phyloP scores from a whole-genome alignment of 2,329 filamentous ascomycete genomes.

The Aspergillus cejpii region DNA sequence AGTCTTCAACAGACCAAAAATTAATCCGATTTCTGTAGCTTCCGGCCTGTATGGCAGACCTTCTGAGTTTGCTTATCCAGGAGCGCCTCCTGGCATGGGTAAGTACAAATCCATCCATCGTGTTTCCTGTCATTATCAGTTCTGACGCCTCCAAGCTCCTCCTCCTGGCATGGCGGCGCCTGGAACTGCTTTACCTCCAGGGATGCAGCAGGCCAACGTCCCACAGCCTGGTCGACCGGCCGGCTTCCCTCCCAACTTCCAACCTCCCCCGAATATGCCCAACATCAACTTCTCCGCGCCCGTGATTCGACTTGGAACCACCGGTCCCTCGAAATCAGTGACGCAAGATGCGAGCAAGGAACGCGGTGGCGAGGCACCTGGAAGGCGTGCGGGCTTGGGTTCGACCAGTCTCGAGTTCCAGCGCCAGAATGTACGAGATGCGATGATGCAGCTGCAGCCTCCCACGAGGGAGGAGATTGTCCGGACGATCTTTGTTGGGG shows the following conservation, averaged over 20 bases:
- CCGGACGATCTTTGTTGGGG: slow-evolving; percentile 82
- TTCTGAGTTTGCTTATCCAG: slow-evolving; percentile 67
- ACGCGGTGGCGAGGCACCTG: slow-evolving; percentile 40
- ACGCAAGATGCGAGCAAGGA: slow-evolving; percentile 41
- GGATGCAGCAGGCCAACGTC: slow-evolving; percentile 66
- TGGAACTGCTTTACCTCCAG: slow-evolving; percentile 70
- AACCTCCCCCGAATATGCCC: slow-evolving; percentile 83
- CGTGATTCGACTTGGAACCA: slow-evolving; percentile 85
- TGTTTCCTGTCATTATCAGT: slow-evolving; percentile 6
- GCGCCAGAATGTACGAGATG: slow-evolving; percentile 60
- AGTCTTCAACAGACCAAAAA: not conserved
- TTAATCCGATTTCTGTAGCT: slow-evolving; percentile 22
- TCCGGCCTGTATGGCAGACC: slow-evolving; percentile 62
- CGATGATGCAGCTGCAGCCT: slow-evolving; percentile 65
- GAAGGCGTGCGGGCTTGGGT: slow-evolving; percentile 55
- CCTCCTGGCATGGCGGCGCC: slow-evolving; percentile 74
- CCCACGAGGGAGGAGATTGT: slow-evolving; percentile 86
- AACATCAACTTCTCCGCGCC: slow-evolving; percentile 98
- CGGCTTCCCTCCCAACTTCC: slow-evolving; percentile 74
- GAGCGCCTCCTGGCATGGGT: slow-evolving; percentile 77
- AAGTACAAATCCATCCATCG: slow-evolving; percentile 31
- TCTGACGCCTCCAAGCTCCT: slow-evolving; percentile 48
- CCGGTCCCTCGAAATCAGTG: slow-evolving; percentile 56
- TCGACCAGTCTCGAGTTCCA: slow-evolving; percentile 58
- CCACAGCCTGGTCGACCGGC: slow-evolving; percentile 73